phyloP scores from a whole-genome alignment of 768 basidiomycete species.

The Mrakia blollopis region DNA sequence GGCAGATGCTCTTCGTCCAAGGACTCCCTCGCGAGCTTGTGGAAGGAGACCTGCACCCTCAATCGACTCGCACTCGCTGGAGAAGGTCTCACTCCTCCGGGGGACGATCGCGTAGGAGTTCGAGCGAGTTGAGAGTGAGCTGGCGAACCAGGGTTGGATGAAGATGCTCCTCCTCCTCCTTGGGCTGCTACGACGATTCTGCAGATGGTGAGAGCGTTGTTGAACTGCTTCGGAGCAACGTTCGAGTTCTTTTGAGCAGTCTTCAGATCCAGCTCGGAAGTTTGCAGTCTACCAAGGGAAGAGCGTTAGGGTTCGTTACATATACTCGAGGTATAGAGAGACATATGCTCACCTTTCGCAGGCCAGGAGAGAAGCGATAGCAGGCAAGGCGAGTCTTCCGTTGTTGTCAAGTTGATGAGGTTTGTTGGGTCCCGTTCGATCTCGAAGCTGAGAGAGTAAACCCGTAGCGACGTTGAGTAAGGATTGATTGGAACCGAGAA shows the following conservation, averaged over 20 bases:
- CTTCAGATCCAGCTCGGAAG: background rate
- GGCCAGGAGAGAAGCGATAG: background rate
- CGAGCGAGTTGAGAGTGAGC: background rate
- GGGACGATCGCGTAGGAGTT: background rate
- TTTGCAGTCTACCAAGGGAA: background rate
- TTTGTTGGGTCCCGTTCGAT: constrained; percentile 12
- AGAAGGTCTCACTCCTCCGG: background rate
- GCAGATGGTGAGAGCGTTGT: background rate
- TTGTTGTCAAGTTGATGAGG: constrained; percentile 1
- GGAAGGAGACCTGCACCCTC: background rate
- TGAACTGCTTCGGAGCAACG: constrained; percentile 9
- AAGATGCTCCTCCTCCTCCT: background rate
- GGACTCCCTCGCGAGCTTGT: constrained; percentile 1
- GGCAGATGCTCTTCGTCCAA: constrained; percentile 2
- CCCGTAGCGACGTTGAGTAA: constrained; percentile 8
- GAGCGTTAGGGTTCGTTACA: too few relatives aligned
- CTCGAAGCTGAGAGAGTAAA: background rate
- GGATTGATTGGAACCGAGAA: background rate
- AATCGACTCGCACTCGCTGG: background rate
- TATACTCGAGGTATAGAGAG: too few relatives aligned
- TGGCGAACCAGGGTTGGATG: background rate
- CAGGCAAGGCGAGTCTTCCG: constrained; percentile 7
- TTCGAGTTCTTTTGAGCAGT: constrained; percentile 7
- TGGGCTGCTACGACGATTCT: background rate
- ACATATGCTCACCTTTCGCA: constrained; percentile 15